Percentiles rank a stretch among this genome's conserved stretches.
These are phyloP conservation scores for Hansenula lynferdii DNA, from an alignment of 1,139 yeast genomes.

Conservation along the genomic window DNA sequence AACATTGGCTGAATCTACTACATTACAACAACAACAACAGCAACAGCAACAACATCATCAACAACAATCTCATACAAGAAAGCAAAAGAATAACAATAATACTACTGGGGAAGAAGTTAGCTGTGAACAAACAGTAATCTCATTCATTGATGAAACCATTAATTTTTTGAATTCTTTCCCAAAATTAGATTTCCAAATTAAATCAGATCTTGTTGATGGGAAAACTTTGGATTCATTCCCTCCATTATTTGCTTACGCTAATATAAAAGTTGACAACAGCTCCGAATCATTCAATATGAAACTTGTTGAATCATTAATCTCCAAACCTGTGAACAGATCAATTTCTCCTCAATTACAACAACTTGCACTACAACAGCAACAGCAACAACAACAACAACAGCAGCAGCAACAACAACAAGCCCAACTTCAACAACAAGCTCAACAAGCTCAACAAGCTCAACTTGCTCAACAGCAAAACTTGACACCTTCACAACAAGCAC, in stretches of 20 bases:
- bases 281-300: constrained; percentile 25
- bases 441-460: constrained; percentile 3
- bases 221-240: constrained; percentile 32
- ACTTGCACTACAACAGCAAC: constrained; percentile 24
- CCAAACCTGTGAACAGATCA: constrained; percentile 8
- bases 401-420: constrained; percentile 12
- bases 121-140: constrained; percentile 28
- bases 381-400: constrained; percentile 8
- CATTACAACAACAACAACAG: constrained; percentile 29
- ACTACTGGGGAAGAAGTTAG: constrained; percentile 26
- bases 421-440: constrained; percentile 19
- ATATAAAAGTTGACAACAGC: constrained; percentile 21
- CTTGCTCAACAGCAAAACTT: too few species aligned
- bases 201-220: constrained; percentile 29
- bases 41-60: constrained; percentile 24
- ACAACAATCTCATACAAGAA: too few species aligned
- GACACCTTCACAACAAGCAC: constrained; percentile 3
- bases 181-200: constrained; percentile 29
- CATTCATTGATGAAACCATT: constrained; percentile 31
- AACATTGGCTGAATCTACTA: constrained; percentile 60
- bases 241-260: constrained; percentile 37
- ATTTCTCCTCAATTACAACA: constrained; percentile 13
- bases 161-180: constrained; percentile 24
- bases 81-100: constrained; percentile 17
- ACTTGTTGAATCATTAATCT: constrained; percentile 23